Base-by-base conservation (phyloP, 192 early-diverging fungal species). In the Lunasporangiospora selenospora region DNA sequence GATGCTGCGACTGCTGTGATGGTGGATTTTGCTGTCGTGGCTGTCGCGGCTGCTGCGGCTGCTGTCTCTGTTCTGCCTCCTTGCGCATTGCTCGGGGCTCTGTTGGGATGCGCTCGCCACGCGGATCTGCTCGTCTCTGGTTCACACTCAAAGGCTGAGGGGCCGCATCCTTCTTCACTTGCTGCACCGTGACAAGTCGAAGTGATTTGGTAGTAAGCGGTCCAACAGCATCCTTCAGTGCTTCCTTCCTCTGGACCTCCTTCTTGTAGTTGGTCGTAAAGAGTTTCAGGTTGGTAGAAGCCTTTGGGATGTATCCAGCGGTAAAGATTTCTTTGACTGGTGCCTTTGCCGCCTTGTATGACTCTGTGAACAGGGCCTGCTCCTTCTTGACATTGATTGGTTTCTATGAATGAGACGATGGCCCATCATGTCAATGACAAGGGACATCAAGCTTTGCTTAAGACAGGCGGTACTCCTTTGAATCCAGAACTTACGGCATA, bases 281-380 rank as follows among this genome's bases (percentile, higher is more conserved):
- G 2, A 73, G 42, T 38, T 73, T 73, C 33, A 73, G 54, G 34
- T 32, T 46, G 16, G 54, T 44, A 16, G 53, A 31, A 23, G 69
- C 60, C 36, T 73, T 73, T 6, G 69, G 46, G 30, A 73, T 63
- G 31, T 73, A 73, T 39, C 69, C 55, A 0, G 69, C 69, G 15
- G 69, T 73, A 24, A 73, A 73, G 46, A 73, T 73, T 36, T 73
- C 58, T 2, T 55, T 63, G 31, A 73, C 42, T 9, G 69, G 69
- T 16, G 69, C 69, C 26, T 51, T 57, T 15, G 60, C 47, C 5
- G 69, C 60, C 43, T 63, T 56, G 49, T 52, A 63, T 11, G 69
- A 62, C 15, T 54, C 69, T 44, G 69, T 63, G 50, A 73, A 73
- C 16, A 73, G 26, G 3, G 69, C 69, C 0, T 41, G 42, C 33